These are phyloP conservation scores for Nemania abortiva DNA, from an alignment of 2,329 filamentous ascomycete genomes.

Conservation along the genomic window DNA sequence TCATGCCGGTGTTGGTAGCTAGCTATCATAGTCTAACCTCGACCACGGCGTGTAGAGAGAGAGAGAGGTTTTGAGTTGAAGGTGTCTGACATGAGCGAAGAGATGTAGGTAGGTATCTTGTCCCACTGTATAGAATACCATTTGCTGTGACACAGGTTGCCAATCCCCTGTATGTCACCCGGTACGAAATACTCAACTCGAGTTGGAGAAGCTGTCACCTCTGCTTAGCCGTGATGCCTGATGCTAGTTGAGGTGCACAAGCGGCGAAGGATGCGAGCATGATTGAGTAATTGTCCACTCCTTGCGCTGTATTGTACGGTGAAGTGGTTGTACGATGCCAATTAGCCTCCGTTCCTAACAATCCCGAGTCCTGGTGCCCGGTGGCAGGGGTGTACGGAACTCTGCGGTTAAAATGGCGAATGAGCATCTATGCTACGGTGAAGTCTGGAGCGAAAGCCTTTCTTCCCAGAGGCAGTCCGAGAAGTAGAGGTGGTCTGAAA, in stretches of 20 bases:
- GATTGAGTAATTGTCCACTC: neutral
- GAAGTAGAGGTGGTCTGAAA: neutral
- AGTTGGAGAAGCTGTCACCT: conserved; percentile 5
- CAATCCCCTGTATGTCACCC: conserved; percentile 7
- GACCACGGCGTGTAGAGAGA: no score
- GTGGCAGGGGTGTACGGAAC: neutral
- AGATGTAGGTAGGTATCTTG: neutral
- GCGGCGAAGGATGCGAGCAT: neutral
- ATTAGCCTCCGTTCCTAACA: neutral
- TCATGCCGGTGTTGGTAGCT: conserved; percentile 8
- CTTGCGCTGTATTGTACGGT: conserved; percentile 9
- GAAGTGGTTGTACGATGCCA: neutral
- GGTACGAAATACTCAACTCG: conserved; percentile 9
- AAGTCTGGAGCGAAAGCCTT: neutral
- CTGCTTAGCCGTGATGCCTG: neutral
- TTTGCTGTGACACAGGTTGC: conserved; percentile 5
- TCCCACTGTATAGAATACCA: neutral
- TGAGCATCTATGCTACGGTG: neutral
- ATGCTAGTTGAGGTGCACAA: conserved; percentile 1
- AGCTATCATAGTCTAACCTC: no score
- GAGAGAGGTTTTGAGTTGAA: neutral
- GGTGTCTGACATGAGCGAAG: conserved; percentile 11
- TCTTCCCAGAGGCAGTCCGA: neutral
- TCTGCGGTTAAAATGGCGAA: conserved; percentile 1
- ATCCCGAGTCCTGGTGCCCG: conserved; percentile 2